Evolutionary conservation across 768 basidiomycete species (phyloP).

Genomic region (Suillus ampliporus): DNA sequence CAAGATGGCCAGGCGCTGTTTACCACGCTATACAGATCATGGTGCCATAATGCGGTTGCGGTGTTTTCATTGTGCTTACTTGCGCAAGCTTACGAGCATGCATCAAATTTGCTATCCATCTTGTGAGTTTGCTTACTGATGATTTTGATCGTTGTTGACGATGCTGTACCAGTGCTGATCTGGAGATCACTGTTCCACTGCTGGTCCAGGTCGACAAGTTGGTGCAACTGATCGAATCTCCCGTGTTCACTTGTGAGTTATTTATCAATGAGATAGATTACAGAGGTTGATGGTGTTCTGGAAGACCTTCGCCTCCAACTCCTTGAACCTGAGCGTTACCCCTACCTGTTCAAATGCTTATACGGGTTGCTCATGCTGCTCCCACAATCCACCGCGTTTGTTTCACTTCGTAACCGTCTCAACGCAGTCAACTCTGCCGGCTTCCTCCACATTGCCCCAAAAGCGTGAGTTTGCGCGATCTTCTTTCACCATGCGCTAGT

Average conservation of each 20-base stretch:
- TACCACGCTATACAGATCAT: conserved; percentile 91
- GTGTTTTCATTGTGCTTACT: conserved; percentile 95
- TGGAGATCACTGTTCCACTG: conserved; percentile 95
- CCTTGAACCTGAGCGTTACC: conserved; percentile 95
- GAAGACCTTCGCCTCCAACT: conserved; percentile 89
- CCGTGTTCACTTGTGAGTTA: conserved; percentile 92
- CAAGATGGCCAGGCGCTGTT: conserved; percentile 98
- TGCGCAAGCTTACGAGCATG: conserved; percentile 99
- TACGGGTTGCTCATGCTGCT: conserved; percentile 97
- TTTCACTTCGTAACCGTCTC: conserved; percentile 90
- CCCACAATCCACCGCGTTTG: conserved; percentile 96
- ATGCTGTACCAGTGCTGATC: conserved; percentile 71
- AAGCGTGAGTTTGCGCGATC: conserved; percentile 58
- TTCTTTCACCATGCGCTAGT: background rate
- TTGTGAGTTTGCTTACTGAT: conserved; percentile 62
- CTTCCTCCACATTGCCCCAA: conserved; percentile 89
- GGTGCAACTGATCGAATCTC: conserved; percentile 97
- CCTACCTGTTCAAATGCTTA: conserved; percentile 95
- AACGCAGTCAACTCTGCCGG: conserved; percentile 96
- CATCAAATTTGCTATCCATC: conserved; percentile 92
- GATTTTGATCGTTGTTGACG: conserved; percentile 9
- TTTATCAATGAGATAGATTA: background rate
- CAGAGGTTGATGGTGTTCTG: conserved; percentile 10
- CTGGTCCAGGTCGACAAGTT: conserved; percentile 97
- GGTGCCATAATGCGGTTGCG: conserved; percentile 98